phyloP scores from a whole-genome alignment of 805 yeast species.

The Candida vartiovaarae region DNA sequence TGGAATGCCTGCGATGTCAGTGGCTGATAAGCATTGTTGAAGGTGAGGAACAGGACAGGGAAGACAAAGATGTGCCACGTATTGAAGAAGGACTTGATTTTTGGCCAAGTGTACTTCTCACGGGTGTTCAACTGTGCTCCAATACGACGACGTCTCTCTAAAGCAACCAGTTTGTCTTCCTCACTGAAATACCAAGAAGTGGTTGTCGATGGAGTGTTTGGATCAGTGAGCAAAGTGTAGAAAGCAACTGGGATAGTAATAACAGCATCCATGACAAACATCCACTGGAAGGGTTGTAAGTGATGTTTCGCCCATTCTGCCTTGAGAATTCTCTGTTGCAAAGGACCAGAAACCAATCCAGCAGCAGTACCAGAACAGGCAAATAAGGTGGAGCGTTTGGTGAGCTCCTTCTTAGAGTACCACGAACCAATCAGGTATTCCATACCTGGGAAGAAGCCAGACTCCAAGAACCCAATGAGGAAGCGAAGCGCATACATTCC shows the following conservation, averaged over 20 bases:
- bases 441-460: slow-evolving; percentile 44
- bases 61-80: slow-evolving; percentile 45
- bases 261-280: slow-evolving; percentile 41
- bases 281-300: slow-evolving; percentile 36
- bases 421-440: slow-evolving; percentile 33
- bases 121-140: slow-evolving; percentile 38
- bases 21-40: slow-evolving; percentile 19
- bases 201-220: slow-evolving; percentile 40
- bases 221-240: slow-evolving; percentile 37
- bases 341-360: slow-evolving; percentile 31
- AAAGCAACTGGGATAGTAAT: slow-evolving; percentile 35
- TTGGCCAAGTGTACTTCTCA: slow-evolving; percentile 32
- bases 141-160: slow-evolving; percentile 37
- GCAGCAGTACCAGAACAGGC: slow-evolving; percentile 31
- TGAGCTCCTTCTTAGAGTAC: slow-evolving; percentile 28
- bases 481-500: slow-evolving; percentile 30
- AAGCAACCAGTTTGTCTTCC: slow-evolving; percentile 37
- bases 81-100: slow-evolving; percentile 34
- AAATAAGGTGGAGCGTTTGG: slow-evolving; percentile 30
- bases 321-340: slow-evolving; percentile 28
- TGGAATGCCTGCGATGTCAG: slow-evolving; percentile 35
- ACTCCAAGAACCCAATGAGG: slow-evolving; percentile 36
- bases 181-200: slow-evolving; percentile 36
- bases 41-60: slow-evolving; percentile 25
- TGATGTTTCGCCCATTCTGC: slow-evolving; percentile 17